Evolutionary conservation across 208 protist genomes (phyloP).

Genomic region (Acanthamoeba lenticulata): DNA sequence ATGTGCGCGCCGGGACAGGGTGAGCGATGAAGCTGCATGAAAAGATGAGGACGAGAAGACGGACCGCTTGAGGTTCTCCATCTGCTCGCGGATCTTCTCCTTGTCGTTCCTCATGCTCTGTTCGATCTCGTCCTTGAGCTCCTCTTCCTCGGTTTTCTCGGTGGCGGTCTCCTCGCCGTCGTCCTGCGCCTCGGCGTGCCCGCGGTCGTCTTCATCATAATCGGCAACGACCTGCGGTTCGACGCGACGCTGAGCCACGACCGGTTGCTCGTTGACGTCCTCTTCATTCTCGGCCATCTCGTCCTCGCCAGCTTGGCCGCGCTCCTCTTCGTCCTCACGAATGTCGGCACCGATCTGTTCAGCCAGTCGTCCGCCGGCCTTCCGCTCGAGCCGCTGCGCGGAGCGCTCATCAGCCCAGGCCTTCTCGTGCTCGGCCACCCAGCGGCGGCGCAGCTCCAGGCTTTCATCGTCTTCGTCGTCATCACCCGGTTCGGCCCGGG

Average conservation of each 20-base stretch:
- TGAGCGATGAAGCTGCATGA: not conserved
- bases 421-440: not conserved
- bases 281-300: not conserved
- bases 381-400: not conserved
- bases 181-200: not conserved
- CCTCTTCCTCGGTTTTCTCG: constrained; percentile 7
- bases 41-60: not conserved
- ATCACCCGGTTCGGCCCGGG: not conserved
- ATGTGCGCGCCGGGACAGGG: not conserved
- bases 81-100: constrained; percentile 40
- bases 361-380: too few relatives aligned
- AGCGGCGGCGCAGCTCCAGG: not conserved
- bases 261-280: not conserved
- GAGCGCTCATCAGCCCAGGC: not conserved
- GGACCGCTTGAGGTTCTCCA: not conserved
- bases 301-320: not conserved
- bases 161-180: not conserved
- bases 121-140: constrained; percentile 58
- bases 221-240: not conserved
- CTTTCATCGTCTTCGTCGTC: not conserved
- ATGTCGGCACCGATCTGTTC: not conserved
- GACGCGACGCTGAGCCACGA: not conserved
- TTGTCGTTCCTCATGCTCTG: constrained; percentile 56
- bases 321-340: not conserved
- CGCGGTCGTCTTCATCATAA: not conserved